phyloP scores from a whole-genome alignment of 2,329 filamentous ascomycete species.

The Huntiella decipiens region DNA sequence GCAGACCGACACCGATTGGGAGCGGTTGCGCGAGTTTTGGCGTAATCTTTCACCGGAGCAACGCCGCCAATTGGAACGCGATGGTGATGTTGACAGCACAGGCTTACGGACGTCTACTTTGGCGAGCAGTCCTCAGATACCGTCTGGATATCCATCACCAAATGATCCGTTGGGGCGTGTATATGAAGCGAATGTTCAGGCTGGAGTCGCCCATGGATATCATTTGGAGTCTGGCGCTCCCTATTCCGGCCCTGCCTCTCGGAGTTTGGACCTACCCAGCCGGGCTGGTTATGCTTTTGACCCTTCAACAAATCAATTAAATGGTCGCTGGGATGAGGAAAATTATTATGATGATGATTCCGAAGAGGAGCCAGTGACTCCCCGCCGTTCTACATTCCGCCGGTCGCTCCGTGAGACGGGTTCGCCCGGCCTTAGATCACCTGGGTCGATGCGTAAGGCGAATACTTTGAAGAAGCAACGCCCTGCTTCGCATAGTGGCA shows the following conservation, averaged over 20 bases:
- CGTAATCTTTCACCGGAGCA: conserved; percentile 43
- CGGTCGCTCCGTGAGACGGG: too few relatives aligned
- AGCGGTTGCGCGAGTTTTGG: conserved; percentile 51
- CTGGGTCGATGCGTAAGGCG: too few relatives aligned
- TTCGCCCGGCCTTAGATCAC: too few relatives aligned
- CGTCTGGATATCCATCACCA: conserved; percentile 2
- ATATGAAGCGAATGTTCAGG: conserved; percentile 8
- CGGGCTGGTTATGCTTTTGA: too few relatives aligned
- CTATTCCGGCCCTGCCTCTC: too few relatives aligned
- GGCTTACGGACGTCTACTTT: background rate
- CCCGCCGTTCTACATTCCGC: too few relatives aligned
- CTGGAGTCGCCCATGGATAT: conserved; percentile 3
- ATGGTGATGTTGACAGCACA: conserved; percentile 20
- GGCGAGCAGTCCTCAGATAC: conserved; percentile 2
- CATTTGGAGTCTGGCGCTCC: too few relatives aligned
- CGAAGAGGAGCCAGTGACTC: too few relatives aligned
- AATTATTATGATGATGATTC: too few relatives aligned
- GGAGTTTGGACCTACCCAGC: too few relatives aligned
- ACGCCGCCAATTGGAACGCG: conserved; percentile 40
- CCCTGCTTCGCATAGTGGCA: background rate
- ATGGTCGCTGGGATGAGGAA: too few relatives aligned
- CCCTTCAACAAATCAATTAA: too few relatives aligned
- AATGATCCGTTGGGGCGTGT: conserved; percentile 7
- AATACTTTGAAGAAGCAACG: background rate
- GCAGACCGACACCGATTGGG: conserved; percentile 35